Conservation (phyloP, 2,329 filamentous ascomycete genomes). For the Phaeosphaeria sp. region DNA sequence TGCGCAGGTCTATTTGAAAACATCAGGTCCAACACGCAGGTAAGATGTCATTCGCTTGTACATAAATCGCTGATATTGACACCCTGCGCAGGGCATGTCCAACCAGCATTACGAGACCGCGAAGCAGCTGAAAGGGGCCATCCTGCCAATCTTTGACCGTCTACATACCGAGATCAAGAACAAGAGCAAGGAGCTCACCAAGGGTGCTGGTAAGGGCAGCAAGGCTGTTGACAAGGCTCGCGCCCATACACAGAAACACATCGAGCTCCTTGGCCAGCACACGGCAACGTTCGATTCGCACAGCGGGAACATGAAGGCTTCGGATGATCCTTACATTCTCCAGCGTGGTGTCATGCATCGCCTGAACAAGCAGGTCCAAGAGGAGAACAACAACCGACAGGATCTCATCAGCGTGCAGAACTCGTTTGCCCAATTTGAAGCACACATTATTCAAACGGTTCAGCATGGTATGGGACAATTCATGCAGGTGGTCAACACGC, state of each 20-base stretch:
- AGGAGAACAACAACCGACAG: conserved; percentile 95
- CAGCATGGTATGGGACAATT: conserved; percentile 85
- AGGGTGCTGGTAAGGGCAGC: conserved; percentile 80
- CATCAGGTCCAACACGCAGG: background rate
- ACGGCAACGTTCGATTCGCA: conserved; percentile 79
- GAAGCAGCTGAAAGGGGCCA: conserved; percentile 83
- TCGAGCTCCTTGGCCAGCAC: conserved; percentile 89
- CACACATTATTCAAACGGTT: conserved; percentile 80
- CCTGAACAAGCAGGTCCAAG: conserved; percentile 86
- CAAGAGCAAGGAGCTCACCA: conserved; percentile 87
- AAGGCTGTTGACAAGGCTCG: conserved; percentile 94
- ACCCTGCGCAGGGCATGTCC: conserved; percentile 70
- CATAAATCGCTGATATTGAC: background rate
- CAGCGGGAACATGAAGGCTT: conserved; percentile 71
- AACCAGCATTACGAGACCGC: conserved; percentile 92
- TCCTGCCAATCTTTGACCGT: conserved; percentile 87
- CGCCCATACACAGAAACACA: conserved; percentile 87
- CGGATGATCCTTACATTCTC: conserved; percentile 87
- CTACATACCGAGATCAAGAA: conserved; percentile 96
- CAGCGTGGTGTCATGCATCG: conserved; percentile 82
- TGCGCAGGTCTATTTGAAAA: background rate
- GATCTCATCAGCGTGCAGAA: conserved; percentile 91
- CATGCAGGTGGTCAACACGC: conserved; percentile 77
- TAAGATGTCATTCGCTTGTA: background rate
- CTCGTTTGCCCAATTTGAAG: conserved; percentile 86